Evolutionary conservation across 192 early-diverging fungal genomes (phyloP), one percentile per base, ranked within the genome.

Genomic region (Entomortierella parvispora): DNA sequence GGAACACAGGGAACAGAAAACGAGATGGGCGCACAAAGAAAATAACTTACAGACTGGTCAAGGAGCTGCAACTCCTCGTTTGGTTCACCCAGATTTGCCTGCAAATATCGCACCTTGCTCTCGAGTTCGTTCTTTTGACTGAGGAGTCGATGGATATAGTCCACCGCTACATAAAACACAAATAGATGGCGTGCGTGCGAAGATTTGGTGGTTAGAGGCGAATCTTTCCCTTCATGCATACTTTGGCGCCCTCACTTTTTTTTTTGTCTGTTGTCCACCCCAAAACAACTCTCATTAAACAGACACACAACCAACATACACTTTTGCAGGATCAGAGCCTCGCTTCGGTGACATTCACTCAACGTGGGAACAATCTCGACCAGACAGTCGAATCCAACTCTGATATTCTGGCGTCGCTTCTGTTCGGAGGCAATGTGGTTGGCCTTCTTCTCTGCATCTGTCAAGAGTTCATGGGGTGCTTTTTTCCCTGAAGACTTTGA

Each of bases 361-460:
- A 97, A 80, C 6, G 89, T 88, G 43, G 95, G 94, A 32, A 97
- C 94, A 62, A 95, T 90, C 60, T 93, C 91, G 37, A 94, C 90
- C 54, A 98, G 88, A 65, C 93, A 90, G 74, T 96, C 94, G 78
- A 96, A 96, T 11, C 96, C 96, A 22, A 88, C 68, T 15, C 94
- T 87, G 74, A 98, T 98, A 66, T 96, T 95, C 58, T 94, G 91
- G 43, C 96, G 85, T 54, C 96, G 89, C 69, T 95, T 93, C 78
- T 98, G 94, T 77, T 98, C 96, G 23, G 93, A 94, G 2, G 92
- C 94, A 83, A 98, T 98, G 79, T 98, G 96, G 82, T 97, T 97
- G 12, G 91, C 92, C 69, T 93, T 93, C 76, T 97, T 97, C 57
- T 96, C 92, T n/a, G 92, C 89, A 49, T 96, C 95, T 1, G 95